A percentile compares a stretch with the other conserved stretches of the same genome.
phyloP scores from a whole-genome alignment of 1,139 yeast genomes.

The Diutina neorugosa region DNA sequence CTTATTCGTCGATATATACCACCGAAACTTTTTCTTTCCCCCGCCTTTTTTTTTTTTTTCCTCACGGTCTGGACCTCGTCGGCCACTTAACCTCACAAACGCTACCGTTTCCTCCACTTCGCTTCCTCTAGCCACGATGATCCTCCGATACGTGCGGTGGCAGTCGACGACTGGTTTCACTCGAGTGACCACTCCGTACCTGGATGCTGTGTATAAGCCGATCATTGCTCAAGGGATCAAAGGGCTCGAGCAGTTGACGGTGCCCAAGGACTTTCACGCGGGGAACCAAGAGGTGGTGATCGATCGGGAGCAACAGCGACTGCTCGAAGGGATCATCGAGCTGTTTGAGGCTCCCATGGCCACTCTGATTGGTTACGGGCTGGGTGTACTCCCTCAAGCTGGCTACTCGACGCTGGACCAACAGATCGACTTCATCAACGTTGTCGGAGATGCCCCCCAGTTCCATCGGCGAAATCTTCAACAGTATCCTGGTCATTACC shows the following conservation, averaged over 20 bases:
- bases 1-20: no score
- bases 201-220: constrained; percentile 1
- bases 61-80: no score
- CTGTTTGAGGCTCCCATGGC: neutral
- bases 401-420: constrained; percentile 43
- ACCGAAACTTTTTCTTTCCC: no score
- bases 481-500: constrained; percentile 65
- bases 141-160: constrained; percentile 2
- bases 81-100: neutral
- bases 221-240: neutral
- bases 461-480: constrained; percentile 69
- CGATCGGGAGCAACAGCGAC: neutral
- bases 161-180: neutral
- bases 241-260: neutral
- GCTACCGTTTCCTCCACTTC: neutral
- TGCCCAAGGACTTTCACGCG: constrained; percentile 1
- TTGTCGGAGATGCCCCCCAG: constrained; percentile 57
- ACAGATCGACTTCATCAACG: constrained; percentile 81
- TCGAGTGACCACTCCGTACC: constrained; percentile 1
- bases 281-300: constrained; percentile 4
- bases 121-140: neutral
- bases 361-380: constrained; percentile 70
- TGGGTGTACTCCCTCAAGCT: constrained; percentile 77
- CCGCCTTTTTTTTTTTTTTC: no score
- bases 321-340: neutral